Conservation (phyloP, 192 early-diverging fungal genomes). For the Linnemannia hyalina region DNA sequence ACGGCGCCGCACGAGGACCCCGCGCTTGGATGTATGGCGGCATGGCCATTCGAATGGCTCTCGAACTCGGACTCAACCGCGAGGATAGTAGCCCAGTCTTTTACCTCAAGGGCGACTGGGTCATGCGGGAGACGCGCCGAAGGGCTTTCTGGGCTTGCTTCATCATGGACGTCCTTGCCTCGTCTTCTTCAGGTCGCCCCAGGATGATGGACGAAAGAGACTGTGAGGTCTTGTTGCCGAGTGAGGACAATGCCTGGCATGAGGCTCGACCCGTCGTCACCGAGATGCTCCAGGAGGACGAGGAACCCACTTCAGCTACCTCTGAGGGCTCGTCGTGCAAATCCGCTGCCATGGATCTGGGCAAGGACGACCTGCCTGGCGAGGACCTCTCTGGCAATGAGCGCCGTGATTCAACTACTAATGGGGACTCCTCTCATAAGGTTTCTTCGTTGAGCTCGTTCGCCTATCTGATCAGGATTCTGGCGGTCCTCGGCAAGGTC, state of each 20-base stretch:
- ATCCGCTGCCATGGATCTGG: background rate
- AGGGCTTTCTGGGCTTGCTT: constrained; percentile 68
- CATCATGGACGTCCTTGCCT: constrained; percentile 56
- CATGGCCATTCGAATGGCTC: constrained; percentile 67
- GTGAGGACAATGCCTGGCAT: constrained; percentile 61
- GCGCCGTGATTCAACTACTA: background rate
- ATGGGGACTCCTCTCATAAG: constrained; percentile 5
- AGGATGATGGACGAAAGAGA: constrained; percentile 62
- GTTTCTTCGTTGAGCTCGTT: constrained; percentile 32
- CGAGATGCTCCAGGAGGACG: constrained; percentile 41
- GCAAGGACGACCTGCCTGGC: background rate
- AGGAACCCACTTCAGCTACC: background rate
- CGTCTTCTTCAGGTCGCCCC: constrained; percentile 62
- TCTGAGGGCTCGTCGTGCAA: background rate
- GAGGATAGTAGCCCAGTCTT: constrained; percentile 60
- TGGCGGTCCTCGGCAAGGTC: constrained; percentile 60
- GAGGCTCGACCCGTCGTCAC: constrained; percentile 45
- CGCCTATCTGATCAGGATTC: constrained; percentile 57
- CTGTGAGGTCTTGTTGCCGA: constrained; percentile 63
- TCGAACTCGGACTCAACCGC: constrained; percentile 66
- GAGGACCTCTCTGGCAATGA: background rate
- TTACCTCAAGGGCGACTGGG: constrained; percentile 60
- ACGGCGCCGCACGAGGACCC: constrained; percentile 63
- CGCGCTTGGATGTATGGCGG: constrained; percentile 72
- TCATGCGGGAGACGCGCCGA: constrained; percentile 61